Conservation (phyloP, 2,329 filamentous ascomycete genomes). For the Tolypocladium capitatum region DNA sequence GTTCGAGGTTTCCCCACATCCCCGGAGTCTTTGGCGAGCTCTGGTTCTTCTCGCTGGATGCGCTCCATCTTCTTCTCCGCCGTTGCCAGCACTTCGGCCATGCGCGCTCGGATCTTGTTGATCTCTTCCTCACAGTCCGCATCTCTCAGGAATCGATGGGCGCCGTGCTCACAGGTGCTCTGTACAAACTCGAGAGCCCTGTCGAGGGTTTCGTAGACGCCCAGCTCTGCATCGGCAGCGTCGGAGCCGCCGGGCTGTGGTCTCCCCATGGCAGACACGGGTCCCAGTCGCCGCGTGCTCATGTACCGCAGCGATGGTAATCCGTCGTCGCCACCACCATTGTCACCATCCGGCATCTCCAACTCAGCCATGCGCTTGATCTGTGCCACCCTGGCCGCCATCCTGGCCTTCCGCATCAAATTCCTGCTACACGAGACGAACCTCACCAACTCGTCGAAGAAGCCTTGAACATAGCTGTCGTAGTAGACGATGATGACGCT, state of each 20-base stretch:
- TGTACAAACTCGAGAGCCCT: constrained; percentile 70
- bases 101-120: constrained; percentile 50
- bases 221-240: constrained; percentile 16
- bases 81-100: constrained; percentile 48
- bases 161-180: constrained; percentile 69
- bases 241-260: constrained; percentile 12
- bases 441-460: constrained; percentile 72
- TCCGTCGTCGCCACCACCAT: constrained; percentile 22
- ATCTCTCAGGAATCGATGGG: constrained; percentile 78
- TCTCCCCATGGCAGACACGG: constrained; percentile 13
- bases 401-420: constrained; percentile 74
- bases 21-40: constrained; percentile 22
- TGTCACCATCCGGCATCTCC: constrained; percentile 39
- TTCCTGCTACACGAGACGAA: constrained; percentile 71
- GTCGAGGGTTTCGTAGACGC: constrained; percentile 62
- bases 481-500: constrained; percentile 84
- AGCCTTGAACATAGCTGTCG: constrained; percentile 71
- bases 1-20: constrained; percentile 31
- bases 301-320: constrained; percentile 28
- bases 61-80: constrained; percentile 47
- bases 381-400: constrained; percentile 61
- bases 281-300: constrained; percentile 21
- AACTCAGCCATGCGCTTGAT: constrained; percentile 47
- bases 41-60: constrained; percentile 37
- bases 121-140: constrained; percentile 75